Conservation (phyloP, 306 rosid species). For the Ochetophila trinervis region DNA sequence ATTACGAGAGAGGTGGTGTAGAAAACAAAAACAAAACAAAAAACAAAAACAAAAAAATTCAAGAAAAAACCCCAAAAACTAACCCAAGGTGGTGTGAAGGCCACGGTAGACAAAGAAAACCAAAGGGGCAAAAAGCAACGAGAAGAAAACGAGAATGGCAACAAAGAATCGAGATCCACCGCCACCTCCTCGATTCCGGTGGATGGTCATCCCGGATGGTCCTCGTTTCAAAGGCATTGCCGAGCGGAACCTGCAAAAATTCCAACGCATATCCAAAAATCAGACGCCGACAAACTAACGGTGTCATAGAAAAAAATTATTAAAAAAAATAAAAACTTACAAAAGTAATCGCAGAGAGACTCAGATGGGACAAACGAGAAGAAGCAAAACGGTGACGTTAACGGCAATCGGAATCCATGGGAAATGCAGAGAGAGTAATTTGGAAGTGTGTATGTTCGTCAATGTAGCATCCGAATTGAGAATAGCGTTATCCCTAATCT, state of each 20-base stretch:
- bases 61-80: conserved; percentile 15
- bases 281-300: neutral
- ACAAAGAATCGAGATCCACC: conserved; percentile 55
- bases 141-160: conserved; percentile 41
- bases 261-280: too few species aligned
- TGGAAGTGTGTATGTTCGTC: neutral
- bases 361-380: neutral
- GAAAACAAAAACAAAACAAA: neutral
- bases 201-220: conserved; percentile 18
- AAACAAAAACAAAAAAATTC: neutral
- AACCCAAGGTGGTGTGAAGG: conserved; percentile 45
- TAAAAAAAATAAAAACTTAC: neutral
- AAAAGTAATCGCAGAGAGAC: neutral
- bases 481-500: too few species aligned
- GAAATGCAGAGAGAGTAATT: neutral
- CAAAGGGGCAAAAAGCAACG: conserved; percentile 56
- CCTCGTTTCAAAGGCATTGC: conserved; percentile 68
- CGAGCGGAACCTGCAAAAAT: conserved; percentile 16
- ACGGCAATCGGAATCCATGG: conserved; percentile 32
- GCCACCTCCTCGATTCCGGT: conserved; percentile 41
- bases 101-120: conserved; percentile 68
- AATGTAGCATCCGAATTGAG: too few species aligned
- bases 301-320: conserved; percentile 2
- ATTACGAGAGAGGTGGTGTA: neutral
- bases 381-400: neutral